Evolutionary conservation across 345 rosid species (phyloP).

Genomic region (Nephelium lappaceum): DNA sequence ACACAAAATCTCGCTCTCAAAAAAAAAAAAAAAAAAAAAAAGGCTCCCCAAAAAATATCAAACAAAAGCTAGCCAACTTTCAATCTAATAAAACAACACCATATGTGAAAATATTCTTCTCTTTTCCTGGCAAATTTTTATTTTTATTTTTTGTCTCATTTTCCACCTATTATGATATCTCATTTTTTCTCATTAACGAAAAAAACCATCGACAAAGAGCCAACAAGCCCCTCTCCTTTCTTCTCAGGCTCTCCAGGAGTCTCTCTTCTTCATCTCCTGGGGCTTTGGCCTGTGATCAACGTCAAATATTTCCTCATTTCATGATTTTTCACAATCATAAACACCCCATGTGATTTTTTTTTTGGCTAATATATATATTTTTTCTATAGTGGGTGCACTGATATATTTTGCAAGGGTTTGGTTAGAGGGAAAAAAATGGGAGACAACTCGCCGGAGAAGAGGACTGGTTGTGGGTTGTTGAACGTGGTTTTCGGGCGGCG

Average conservation of each 20-base stretch:
- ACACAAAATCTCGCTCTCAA: background rate
- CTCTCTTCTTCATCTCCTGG: slow-evolving; percentile 35
- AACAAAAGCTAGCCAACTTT: slow-evolving; percentile 2
- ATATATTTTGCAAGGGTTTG: background rate
- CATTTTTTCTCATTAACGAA: slow-evolving; percentile 20
- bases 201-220: slow-evolving; percentile 22
- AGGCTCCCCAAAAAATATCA: background rate
- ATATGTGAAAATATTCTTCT: slow-evolving; percentile 9
- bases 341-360: background rate
- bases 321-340: background rate
- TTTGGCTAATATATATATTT: background rate
- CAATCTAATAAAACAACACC: slow-evolving; percentile 9
- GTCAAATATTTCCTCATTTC: background rate
- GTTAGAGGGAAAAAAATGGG: slow-evolving; percentile 24
- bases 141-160: background rate
- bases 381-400: background rate
- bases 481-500: slow-evolving; percentile 66
- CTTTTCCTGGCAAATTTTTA: background rate
- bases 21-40: background rate
- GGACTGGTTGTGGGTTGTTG: slow-evolving; percentile 67
- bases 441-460: slow-evolving; percentile 45
- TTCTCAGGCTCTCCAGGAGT: slow-evolving; percentile 44
- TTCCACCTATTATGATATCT: slow-evolving; percentile 27
- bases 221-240: slow-evolving; percentile 14
- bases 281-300: slow-evolving; percentile 14